Conservation (phyloP, 768 basidiomycete genomes). For the Neoboletus brunneissimus region DNA sequence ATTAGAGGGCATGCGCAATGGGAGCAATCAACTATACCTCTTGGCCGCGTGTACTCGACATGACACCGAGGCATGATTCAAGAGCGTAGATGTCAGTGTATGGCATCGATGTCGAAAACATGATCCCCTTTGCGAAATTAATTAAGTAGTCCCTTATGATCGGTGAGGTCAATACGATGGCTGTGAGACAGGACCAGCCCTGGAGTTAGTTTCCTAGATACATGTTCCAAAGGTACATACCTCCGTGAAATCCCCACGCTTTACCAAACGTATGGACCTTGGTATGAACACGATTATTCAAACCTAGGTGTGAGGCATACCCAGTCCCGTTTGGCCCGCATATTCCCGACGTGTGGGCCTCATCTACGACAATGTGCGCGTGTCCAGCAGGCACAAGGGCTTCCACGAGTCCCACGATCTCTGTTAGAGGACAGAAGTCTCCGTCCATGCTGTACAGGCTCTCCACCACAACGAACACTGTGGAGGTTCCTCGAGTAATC, state of each 20-base stretch:
- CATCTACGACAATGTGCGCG: conserved; percentile 51
- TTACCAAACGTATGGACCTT: conserved; percentile 57
- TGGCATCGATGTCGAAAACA: conserved; percentile 24
- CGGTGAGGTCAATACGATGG: conserved; percentile 18
- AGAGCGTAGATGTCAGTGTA: conserved; percentile 21
- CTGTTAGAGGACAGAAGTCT: conserved; percentile 45
- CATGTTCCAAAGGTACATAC: neutral
- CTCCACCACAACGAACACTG: conserved; percentile 51
- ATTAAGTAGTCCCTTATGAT: conserved; percentile 20
- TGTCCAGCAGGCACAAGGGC: conserved; percentile 35
- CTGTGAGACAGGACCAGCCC: conserved; percentile 1
- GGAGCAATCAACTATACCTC: conserved; percentile 15
- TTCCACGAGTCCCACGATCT: conserved; percentile 41
- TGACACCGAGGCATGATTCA: conserved; percentile 42
- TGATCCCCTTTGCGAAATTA: conserved; percentile 18
- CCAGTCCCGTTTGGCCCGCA: conserved; percentile 50
- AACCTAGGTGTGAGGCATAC: conserved; percentile 38
- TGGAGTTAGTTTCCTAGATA: neutral
- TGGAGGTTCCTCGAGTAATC: conserved; percentile 25
- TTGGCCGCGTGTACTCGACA: conserved; percentile 13
- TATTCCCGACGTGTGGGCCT: conserved; percentile 57
- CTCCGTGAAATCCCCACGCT: conserved; percentile 24
- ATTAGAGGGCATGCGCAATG: neutral
- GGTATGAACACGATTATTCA: conserved; percentile 42
- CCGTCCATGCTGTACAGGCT: conserved; percentile 63